phyloP scores from a whole-genome alignment of 257 asterid species.

The Solanum gandarillasii region DNA sequence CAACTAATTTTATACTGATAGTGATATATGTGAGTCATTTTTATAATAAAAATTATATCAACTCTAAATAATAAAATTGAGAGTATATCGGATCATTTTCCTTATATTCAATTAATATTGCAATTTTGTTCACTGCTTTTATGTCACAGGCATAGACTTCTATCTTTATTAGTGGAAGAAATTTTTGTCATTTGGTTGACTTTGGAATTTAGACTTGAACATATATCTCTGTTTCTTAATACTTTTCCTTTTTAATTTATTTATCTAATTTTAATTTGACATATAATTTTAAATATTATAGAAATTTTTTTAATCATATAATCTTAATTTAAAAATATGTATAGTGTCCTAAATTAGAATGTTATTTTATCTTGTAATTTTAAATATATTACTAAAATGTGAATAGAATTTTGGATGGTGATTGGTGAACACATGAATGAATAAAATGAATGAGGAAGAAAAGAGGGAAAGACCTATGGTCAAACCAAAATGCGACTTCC shows the following conservation, averaged over 20 bases:
- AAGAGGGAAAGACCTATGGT: background rate
- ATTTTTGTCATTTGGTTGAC: background rate
- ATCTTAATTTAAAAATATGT: no score
- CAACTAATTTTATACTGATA: no score
- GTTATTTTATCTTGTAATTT: no score
- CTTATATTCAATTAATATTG: background rate
- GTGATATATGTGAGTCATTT: no score
- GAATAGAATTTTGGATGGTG: background rate
- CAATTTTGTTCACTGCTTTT: background rate
- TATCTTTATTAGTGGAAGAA: background rate
- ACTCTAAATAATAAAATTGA: no score
- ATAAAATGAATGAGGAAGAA: background rate
- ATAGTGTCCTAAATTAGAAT: no score
- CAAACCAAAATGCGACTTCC: background rate
- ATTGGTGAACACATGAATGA: background rate
- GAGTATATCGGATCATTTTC: background rate
- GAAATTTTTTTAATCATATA: rapidly evolving
- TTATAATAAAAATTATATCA: no score
- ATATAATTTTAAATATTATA: no score
- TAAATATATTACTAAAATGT: no score
- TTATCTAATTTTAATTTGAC: no score
- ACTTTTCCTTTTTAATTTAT: background rate
- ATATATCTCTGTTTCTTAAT: background rate
- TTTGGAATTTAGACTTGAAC: no score
- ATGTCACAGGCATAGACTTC: background rate